Conservation (phyloP, 1,284 basidiomycete species). For the Ganoderma sinense region DNA sequence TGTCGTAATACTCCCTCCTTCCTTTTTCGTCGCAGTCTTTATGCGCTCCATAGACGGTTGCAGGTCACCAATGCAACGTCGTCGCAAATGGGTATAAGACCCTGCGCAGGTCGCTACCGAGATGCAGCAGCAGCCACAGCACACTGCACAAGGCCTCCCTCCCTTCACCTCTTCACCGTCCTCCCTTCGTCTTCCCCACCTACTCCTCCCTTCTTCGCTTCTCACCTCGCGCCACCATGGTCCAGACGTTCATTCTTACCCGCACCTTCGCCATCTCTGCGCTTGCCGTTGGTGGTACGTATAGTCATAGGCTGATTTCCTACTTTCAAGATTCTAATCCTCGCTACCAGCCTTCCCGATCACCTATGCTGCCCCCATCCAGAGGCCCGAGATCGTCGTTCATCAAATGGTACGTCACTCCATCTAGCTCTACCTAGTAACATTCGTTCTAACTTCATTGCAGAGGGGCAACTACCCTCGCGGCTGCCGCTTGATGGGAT, state of each 20-base stretch:
- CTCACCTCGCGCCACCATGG: constrained; percentile 20
- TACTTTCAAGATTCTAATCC: neutral
- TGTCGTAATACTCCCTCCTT: neutral
- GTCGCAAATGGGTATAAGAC: constrained; percentile 17
- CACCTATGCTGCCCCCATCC: constrained; percentile 21
- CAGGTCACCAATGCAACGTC: constrained; percentile 9
- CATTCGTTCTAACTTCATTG: neutral
- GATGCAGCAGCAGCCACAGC: neutral
- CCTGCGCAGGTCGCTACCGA: neutral
- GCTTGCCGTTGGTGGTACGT: constrained; percentile 28
- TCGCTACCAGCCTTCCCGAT: constrained; percentile 12
- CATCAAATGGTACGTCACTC: neutral
- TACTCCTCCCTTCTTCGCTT: constrained; percentile 11
- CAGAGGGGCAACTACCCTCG: constrained; percentile 8
- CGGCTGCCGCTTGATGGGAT: constrained; percentile 19
- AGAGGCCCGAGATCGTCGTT: neutral
- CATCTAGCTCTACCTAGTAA: neutral
- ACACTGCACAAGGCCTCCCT: neutral
- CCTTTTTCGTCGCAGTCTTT: constrained; percentile 17
- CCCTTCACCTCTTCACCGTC: constrained; percentile 4
- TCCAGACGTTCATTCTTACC: constrained; percentile 31
- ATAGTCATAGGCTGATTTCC: neutral
- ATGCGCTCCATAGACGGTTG: constrained; percentile 2
- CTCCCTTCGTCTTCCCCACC: constrained; percentile 11
- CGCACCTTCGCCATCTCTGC: constrained; percentile 33